Percentiles rank a stretch among this genome's conserved stretches.
These are phyloP conservation scores for Rhynchospora breviuscula DNA, from an alignment of 176 grass and related monocot genomes.

Conservation along the genomic window DNA sequence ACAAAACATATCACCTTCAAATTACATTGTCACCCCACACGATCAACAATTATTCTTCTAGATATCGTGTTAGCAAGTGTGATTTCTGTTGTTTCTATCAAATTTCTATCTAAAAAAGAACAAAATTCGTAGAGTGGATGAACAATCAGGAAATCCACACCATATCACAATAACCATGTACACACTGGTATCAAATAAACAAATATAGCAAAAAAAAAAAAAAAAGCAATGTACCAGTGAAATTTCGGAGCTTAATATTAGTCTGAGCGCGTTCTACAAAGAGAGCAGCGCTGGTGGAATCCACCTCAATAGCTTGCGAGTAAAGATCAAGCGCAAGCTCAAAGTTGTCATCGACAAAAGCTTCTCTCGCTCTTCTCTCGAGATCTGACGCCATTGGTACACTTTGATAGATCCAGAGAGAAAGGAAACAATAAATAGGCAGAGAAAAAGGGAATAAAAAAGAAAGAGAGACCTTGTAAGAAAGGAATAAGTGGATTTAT, in stretches of 20 bases:
- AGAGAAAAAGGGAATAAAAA: background rate
- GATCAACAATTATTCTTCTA: background rate
- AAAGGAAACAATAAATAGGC: background rate
- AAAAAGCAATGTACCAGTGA: slow-evolving; percentile 31
- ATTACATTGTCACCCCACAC: too few species aligned
- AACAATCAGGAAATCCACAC: too few species aligned
- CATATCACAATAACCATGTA: too few species aligned
- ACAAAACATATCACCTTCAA: slow-evolving; percentile 11
- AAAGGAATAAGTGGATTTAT: background rate
- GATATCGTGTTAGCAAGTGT: background rate
- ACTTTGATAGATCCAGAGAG: background rate
- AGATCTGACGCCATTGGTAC: slow-evolving; percentile 32
- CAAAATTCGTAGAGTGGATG: too few species aligned
- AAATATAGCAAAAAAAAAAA: background rate
- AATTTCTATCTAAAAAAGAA: too few species aligned
- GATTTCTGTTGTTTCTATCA: too few species aligned
- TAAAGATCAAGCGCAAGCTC: slow-evolving; percentile 63
- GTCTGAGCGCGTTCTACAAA: slow-evolving; percentile 62
- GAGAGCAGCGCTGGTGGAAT: slow-evolving; percentile 46
- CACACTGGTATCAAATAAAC: too few species aligned
- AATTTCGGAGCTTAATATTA: slow-evolving; percentile 62
- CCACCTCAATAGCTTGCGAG: slow-evolving; percentile 53
- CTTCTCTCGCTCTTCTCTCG: slow-evolving; percentile 59
- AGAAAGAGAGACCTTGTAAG: background rate
- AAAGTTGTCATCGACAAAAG: slow-evolving; percentile 70